phyloP scores from a whole-genome alignment of 2,329 filamentous ascomycete genomes.

The Dactylellina sp. region DNA sequence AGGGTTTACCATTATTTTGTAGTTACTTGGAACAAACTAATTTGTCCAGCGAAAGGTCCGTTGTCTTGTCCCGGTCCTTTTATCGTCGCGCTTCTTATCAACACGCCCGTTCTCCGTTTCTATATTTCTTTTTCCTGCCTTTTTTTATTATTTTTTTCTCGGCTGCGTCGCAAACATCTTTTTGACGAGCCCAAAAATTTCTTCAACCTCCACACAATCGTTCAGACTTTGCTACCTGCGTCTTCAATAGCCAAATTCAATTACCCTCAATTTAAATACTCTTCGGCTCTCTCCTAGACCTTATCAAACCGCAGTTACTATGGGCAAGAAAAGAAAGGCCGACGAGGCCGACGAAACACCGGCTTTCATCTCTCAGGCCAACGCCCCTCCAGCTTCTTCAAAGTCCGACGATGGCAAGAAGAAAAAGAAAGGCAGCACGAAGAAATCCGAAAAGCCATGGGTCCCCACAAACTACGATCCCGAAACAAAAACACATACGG shows the following conservation, averaged over 20 bases:
- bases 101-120: slow-evolving; percentile 5
- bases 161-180: slow-evolving; percentile 19
- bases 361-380: slow-evolving; percentile 36
- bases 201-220: slow-evolving; percentile 27
- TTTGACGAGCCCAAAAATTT: slow-evolving; percentile 23
- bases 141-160: slow-evolving; percentile 23
- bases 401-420: slow-evolving; percentile 29
- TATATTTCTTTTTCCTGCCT: background rate
- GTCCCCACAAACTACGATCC: slow-evolving; percentile 22
- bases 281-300: background rate
- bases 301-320: slow-evolving; percentile 22
- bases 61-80: no score
- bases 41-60: no score
- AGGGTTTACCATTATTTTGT: no score
- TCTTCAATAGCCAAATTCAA: slow-evolving; percentile 6
- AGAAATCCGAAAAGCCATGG: slow-evolving; percentile 39
- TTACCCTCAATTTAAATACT: background rate
- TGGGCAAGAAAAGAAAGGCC: slow-evolving; percentile 56
- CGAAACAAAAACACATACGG: slow-evolving; percentile 18
- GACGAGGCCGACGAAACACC: slow-evolving; percentile 42
- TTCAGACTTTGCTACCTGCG: background rate
- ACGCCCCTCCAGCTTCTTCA: slow-evolving; percentile 16
- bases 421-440: slow-evolving; percentile 35
- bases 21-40: no score
- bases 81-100: slow-evolving; percentile 4